These are phyloP conservation scores for Macaranga tanarius DNA, from an alignment of 441 rosid genomes.

Conservation along the genomic window DNA sequence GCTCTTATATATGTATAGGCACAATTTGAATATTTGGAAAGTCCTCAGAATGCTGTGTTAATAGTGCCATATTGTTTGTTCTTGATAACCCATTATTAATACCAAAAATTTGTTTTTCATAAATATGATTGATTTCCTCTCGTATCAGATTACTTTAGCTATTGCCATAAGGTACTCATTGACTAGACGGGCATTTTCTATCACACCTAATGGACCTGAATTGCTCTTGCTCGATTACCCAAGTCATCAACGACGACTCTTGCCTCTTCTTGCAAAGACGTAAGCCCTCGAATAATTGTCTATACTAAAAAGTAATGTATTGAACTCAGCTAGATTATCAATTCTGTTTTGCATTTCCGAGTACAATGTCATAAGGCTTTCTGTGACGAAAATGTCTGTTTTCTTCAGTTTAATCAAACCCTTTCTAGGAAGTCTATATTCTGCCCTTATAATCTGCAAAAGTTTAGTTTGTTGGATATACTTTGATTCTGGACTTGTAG, in stretches of 20 bases:
- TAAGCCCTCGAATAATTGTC: conserved; percentile 32
- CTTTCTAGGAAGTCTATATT: background rate
- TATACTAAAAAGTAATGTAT: background rate
- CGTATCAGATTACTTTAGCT: conserved; percentile 65
- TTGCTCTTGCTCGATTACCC: conserved; percentile 90
- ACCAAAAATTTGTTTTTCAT: background rate
- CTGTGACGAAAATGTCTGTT: background rate
- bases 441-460: background rate
- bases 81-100: background rate
- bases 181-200: conserved; percentile 79
- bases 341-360: background rate
- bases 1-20: background rate
- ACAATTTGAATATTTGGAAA: background rate
- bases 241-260: conserved; percentile 82
- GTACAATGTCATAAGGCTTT: background rate
- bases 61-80: background rate
- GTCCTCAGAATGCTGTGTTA: background rate
- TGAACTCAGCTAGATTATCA: background rate
- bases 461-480: background rate
- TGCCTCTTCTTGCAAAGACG: conserved; percentile 95
- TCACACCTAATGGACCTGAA: conserved; percentile 74
- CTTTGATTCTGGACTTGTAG: background rate
- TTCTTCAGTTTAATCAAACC: background rate
- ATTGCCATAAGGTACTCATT: conserved; percentile 82
- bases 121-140: conserved; percentile 14